Evolutionary conservation across 495 filamentous ascomycete species (phyloP).

Genomic region (Hypoxylon crocopeplum): DNA sequence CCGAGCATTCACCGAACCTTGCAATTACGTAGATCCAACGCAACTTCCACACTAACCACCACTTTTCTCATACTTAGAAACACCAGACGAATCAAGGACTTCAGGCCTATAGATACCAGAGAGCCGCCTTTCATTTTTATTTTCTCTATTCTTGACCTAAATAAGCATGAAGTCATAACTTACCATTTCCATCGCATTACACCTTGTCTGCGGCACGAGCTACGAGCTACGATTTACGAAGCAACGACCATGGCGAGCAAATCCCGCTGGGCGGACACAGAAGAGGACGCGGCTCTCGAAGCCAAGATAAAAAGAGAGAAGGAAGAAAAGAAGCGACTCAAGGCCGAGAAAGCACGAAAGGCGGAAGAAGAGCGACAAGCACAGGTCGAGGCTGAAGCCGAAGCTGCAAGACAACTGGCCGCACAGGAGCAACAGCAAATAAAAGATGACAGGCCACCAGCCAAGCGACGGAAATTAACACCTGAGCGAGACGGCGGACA

Average conservation of each 20-base stretch:
- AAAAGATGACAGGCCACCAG: slow-evolving; percentile 53
- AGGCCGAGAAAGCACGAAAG: slow-evolving; percentile 82
- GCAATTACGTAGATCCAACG: slow-evolving; percentile 28
- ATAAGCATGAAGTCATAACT: slow-evolving; percentile 4
- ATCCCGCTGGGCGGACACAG: slow-evolving; percentile 88
- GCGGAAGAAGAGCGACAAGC: slow-evolving; percentile 61
- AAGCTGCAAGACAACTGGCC: slow-evolving; percentile 52
- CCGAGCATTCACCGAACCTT: slow-evolving; percentile 28
- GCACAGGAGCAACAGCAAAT: slow-evolving; percentile 37
- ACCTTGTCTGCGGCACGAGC: background rate
- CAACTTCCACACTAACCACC: background rate
- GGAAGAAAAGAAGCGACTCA: slow-evolving; percentile 85
- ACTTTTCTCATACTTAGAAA: background rate
- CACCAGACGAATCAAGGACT: no score
- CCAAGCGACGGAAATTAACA: slow-evolving; percentile 62
- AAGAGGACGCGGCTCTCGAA: slow-evolving; percentile 74
- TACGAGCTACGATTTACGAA: background rate
- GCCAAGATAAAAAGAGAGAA: slow-evolving; percentile 83
- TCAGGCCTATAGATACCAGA: no score
- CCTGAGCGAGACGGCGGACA: slow-evolving; percentile 42
- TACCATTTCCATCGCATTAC: background rate
- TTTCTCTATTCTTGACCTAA: background rate
- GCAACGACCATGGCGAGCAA: slow-evolving; percentile 64
- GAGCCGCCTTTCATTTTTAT: no score
- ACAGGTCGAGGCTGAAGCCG: slow-evolving; percentile 33